A percentile compares a stretch with the other conserved stretches of the same genome.
Evolutionary conservation across 768 basidiomycete genomes (phyloP).

Genomic region (Daedalea quercina): DNA sequence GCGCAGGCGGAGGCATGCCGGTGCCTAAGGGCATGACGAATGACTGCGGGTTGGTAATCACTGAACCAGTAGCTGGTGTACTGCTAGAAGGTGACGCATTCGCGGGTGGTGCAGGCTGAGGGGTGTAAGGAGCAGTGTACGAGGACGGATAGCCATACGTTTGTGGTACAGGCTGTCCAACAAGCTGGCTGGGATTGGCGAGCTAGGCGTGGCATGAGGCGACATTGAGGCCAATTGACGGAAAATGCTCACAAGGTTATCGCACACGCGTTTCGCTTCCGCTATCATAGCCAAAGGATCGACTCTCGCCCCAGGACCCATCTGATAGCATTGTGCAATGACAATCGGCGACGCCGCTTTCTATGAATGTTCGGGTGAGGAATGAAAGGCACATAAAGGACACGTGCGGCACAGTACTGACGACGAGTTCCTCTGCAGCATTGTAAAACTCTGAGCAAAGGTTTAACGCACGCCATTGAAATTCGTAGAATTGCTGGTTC

Average conservation of each 20-base stretch:
- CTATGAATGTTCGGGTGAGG: slow-evolving; percentile 17
- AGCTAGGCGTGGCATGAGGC: slow-evolving; percentile 36
- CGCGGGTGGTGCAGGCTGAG: slow-evolving; percentile 21
- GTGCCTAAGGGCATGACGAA: slow-evolving; percentile 64
- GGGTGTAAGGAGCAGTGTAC: slow-evolving; percentile 2
- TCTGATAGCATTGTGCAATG: slow-evolving; percentile 74
- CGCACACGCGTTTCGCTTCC: slow-evolving; percentile 75
- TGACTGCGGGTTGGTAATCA: slow-evolving; percentile 66
- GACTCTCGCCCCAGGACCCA: slow-evolving; percentile 60
- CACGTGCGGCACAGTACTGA: slow-evolving; percentile 32
- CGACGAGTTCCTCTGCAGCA: slow-evolving; percentile 78
- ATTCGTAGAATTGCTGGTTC: slow-evolving; percentile 78
- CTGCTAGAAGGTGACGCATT: slow-evolving; percentile 20
- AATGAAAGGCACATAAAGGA: slow-evolving; percentile 3
- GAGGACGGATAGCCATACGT: slow-evolving; percentile 23
- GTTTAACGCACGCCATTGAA: slow-evolving; percentile 80
- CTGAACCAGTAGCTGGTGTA: slow-evolving; percentile 31
- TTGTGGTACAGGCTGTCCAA: slow-evolving; percentile 48
- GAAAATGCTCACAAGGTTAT: slow-evolving; percentile 47
- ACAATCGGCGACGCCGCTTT: slow-evolving; percentile 61
- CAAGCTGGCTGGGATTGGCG: slow-evolving; percentile 65
- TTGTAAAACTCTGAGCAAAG: slow-evolving; percentile 83
- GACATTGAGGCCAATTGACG: slow-evolving; percentile 2
- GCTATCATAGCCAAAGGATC: slow-evolving; percentile 69
- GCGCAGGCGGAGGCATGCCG: slow-evolving; percentile 37